Conservation (phyloP, 108 stramenopile genomes). For the Fragilariopsis cylindrus region DNA sequence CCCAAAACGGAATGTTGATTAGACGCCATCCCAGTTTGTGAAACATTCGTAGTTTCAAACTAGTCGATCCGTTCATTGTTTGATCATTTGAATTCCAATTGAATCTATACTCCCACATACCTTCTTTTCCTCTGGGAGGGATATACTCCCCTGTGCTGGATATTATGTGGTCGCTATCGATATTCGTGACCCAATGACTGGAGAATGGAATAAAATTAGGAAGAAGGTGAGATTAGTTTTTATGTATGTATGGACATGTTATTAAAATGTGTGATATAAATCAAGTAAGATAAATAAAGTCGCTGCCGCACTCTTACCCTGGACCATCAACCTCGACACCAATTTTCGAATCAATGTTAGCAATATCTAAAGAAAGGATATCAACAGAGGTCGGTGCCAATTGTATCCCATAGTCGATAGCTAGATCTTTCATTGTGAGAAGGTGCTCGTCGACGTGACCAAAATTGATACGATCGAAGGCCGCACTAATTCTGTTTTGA, state of each 20-base stretch:
- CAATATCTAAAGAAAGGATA: slow-evolving; percentile 57
- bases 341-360: slow-evolving; percentile 54
- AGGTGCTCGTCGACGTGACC: slow-evolving; percentile 69
- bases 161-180: slow-evolving; percentile 39
- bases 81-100: slow-evolving; percentile 43
- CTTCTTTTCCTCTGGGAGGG: neutral
- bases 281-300: too few relatives aligned
- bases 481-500: slow-evolving; percentile 56
- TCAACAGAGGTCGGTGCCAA: slow-evolving; percentile 35
- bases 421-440: slow-evolving; percentile 51
- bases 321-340: slow-evolving; percentile 90
- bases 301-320: slow-evolving; percentile 2
- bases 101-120: slow-evolving; percentile 31
- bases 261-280: too few relatives aligned
- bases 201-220: too few relatives aligned
- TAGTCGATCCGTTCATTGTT: slow-evolving; percentile 68
- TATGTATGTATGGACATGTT: too few relatives aligned
- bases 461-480: slow-evolving; percentile 69
- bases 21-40: slow-evolving; percentile 71
- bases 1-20: slow-evolving; percentile 82
- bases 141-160: neutral
- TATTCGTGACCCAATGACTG: slow-evolving; percentile 61
- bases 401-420: slow-evolving; percentile 42
- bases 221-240: too few relatives aligned
- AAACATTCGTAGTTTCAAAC: slow-evolving; percentile 67